Evolutionary conservation across 495 filamentous ascomycete species (phyloP), one percentile per base, ranked within the genome.

Genomic region (Penicillium robsamsonii): DNA sequence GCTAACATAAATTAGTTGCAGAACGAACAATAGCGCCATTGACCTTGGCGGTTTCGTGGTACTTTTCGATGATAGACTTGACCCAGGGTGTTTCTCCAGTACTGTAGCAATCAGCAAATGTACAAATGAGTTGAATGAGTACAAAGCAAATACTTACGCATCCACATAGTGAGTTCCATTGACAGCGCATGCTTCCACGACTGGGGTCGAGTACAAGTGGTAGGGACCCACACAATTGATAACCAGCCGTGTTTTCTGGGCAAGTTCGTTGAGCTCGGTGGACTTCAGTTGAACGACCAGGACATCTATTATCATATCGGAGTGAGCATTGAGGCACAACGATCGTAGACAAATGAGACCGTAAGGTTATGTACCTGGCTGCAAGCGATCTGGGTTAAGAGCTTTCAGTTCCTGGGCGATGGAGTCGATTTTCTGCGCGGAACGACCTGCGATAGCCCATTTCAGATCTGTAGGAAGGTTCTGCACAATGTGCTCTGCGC

Each of bases 81-180:
- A 92, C 81, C 83, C 88, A 98, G 8, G 90, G 88, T 8, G 84
- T 82, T 67, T 98, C 94, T 37, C 92, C 92, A 12, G 93, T 96
- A 30, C 79, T 81, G 46, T 22, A 54, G 17, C 22, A 15, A 53
- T 65, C 44, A 64, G 56, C 43, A 10, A 60, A 24, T 58, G 24
- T 31, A 30, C 9, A 11, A 20, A 50, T 9, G 6, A 52, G 1
- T 4, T 9, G 43, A 42, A 35, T 11, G 10, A 22, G 27, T 43
- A 35, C 7, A 50, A 17, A 38, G 30, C 12, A 12, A 35, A 46
- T 2, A 69, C 75, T 65, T 53, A 76, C 75, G 84, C 83, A 75
- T 97, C 93, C 42, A 97, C 75, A 68, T 96, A 96, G 69, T 96
- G 92, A 12, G 93, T 96, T 22, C 93, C 92, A 57, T 84, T 85